Base-by-base conservation (phyloP, 73 alveolate genomes). In the Paramecium pentaurelia region DNA sequence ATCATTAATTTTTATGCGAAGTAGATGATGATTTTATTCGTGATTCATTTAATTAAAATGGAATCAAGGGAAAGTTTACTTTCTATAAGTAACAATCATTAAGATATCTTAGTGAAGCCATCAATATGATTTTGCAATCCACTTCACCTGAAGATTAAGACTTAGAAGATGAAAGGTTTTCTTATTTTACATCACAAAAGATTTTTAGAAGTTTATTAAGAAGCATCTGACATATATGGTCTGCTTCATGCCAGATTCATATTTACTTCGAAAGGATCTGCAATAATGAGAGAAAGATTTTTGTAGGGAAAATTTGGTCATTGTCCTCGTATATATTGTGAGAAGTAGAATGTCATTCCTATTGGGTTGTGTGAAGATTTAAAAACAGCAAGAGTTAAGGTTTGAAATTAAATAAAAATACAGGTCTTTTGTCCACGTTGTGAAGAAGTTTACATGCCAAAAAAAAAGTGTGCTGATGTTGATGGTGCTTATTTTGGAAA, bases 241-340 rank as follows among this genome's bases (percentile, higher is more conserved):
- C 86, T 97, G 49, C 94, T 97, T 22, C 98, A 96, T 86, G 97
- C 97, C 18, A 86, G 99, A 71, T 97, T 95, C 90, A 97, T 97
- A 32, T 68, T 95, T 40, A 84, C 98, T 8, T 94, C 97, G 14
- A 86, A 95, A 89, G 98, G 99, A 58, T 73, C 95, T 18, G 95
- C 95, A 73, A 94, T 92, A 58, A 95, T 95, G 97, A 37, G 92
- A 37, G 96, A 94, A 86, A 95, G 93, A 95, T 95, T 45, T 86
- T 77, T 95, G 45, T 60, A 75, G 38, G 97, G 96, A 3, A 88
- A 58, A 47, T 94, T 95, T 93, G 99, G 99, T 7, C 73, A 93
- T 84, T 97, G 99, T 94, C 99, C 99, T 11, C 40, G 99, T 60
- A 98, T 97, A 3, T 92, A 96, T 36, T 97, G 99, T 60, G 99